A percentile compares a stretch with the other conserved stretches of the same genome.
Evolutionary conservation across 805 yeast genomes (phyloP).

Genomic region (Saccharomycopsis sp.): DNA sequence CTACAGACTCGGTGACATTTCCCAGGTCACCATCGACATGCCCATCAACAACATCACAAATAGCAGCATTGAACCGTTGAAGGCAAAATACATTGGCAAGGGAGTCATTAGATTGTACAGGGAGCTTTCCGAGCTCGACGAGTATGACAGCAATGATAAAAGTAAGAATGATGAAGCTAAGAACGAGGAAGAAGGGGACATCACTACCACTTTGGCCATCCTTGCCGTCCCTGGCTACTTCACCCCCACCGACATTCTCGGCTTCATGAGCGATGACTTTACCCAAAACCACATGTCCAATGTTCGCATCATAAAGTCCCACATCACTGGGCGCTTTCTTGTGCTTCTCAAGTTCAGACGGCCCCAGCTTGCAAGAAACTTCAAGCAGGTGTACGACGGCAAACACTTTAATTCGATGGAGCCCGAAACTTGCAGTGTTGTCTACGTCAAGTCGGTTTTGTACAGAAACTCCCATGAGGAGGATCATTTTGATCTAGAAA

Average conservation of each 20-base stretch:
- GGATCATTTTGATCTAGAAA: constrained; percentile 28
- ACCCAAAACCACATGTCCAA: constrained; percentile 48
- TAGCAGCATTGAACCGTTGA: constrained; percentile 35
- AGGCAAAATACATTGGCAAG: constrained; percentile 58
- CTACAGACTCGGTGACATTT: constrained; percentile 2
- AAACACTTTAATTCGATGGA: constrained; percentile 77
- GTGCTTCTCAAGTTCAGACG: constrained; percentile 67
- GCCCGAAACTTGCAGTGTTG: constrained; percentile 74
- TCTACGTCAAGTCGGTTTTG: constrained; percentile 54
- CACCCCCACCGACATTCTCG: constrained; percentile 74
- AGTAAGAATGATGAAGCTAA: not conserved
- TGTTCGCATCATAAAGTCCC: constrained; percentile 61
- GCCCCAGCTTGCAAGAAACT: constrained; percentile 46
- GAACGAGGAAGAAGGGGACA: not conserved
- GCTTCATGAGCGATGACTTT: constrained; percentile 62
- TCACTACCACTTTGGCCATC: constrained; percentile 15
- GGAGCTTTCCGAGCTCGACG: constrained; percentile 35
- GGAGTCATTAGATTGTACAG: constrained; percentile 66
- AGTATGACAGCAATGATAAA: constrained; percentile 10
- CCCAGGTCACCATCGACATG: not conserved
- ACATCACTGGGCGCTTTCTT: constrained; percentile 59
- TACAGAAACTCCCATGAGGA: constrained; percentile 29
- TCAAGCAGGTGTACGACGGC: constrained; percentile 62
- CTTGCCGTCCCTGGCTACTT: constrained; percentile 62
- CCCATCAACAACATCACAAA: not conserved